Base-by-base conservation (phyloP, 768 basidiomycete species). In the Lactifluus piperatus region DNA sequence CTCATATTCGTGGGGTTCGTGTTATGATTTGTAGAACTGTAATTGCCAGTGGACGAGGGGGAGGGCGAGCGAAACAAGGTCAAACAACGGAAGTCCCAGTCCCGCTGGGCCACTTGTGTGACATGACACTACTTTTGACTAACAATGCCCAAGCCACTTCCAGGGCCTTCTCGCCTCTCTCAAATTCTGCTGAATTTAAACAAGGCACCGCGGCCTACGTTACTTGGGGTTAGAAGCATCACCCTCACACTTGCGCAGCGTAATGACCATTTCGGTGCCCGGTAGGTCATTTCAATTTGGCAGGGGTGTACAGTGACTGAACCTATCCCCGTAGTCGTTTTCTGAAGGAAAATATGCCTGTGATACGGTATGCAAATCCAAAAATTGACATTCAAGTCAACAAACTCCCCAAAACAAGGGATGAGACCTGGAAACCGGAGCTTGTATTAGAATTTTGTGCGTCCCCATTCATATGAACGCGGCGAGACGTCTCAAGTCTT, bases 341-440 rank as follows among this genome's bases (percentile, higher is more conserved):
- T 63, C 77, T 86, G 39, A 88, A 86, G 67, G 83, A 91, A 41
- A 78, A 87, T n/a, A 72, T 92, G 0, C 87, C 86, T 1, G 77
- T 86, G 30, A 86, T 92, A 75, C 84, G 81, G 11, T 90, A 81
- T 69, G 84, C 81, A 1, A 91, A 92, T 65, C 88, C 89, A 0
- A 69, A 75, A 8, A 65, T 91, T 26, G 74, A 79, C 30, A 83
- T 92, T 36, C 71, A 78, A 32, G 79, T 90, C 0, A 75, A 78
- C 62, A 82, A 76, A 59, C 70, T 76, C 45, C 73, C 70, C 32
- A 88, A 87, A 71, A 72, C 75, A 10, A 70, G 71, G 54, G 70
- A 78, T 20, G 84, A 85, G 18, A 68, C 64, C 1, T 88, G 81
- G 85, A 74, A 73, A 54, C 82, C 88, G 0, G 76, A 84, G 53